Base-by-base conservation (phyloP, 1,284 basidiomycete genomes). In the Ganoderma meredithae region DNA sequence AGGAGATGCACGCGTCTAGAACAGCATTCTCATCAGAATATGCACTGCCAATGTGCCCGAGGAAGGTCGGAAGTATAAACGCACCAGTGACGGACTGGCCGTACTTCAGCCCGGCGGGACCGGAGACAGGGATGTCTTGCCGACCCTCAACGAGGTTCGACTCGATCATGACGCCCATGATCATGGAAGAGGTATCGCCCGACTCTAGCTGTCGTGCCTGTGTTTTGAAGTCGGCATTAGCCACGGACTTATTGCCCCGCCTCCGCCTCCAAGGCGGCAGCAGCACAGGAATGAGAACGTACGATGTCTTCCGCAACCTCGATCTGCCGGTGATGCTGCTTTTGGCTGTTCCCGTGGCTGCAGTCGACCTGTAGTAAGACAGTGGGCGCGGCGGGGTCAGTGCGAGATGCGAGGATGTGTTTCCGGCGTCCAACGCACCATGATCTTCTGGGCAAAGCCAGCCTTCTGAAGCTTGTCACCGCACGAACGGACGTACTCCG, bases 141-240 rank as follows among this genome's bases (percentile, higher is more conserved):
- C 94, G 89, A 36, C 94, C 93, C 77, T 96, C 97, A 60, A 94
- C 88, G 67, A 99, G 85, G 80, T 99, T 97, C 60, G 93, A 95
- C 81, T 99, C 98, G 71, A 99, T 87, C 98, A 99, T 99, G 69
- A 98, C 96, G 68, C 97, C 97, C 87, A 98, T 93, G 78, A 99
- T 95, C 77, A 89, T 87, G 27, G 85, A 78, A 1, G 89, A 85
- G 0, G 94, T 95, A 64, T 95, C 90, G 44, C 84, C 83, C 3
- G 85, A 86, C 70, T 91, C 86, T 25, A 95, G 82, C 83, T 96
- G 93, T 55, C 82, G 81, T 27, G 92, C 89, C 92, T 94, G 71
- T 36, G n/a, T 39, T 44, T 41, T 40, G 19, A 41, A 15, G 60
- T 40, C 12, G 65, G 39, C 33, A 60, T n/a, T 47, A 62, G 36